phyloP scores from a whole-genome alignment of 495 filamentous ascomycete genomes.

The Physcia stellaris region DNA sequence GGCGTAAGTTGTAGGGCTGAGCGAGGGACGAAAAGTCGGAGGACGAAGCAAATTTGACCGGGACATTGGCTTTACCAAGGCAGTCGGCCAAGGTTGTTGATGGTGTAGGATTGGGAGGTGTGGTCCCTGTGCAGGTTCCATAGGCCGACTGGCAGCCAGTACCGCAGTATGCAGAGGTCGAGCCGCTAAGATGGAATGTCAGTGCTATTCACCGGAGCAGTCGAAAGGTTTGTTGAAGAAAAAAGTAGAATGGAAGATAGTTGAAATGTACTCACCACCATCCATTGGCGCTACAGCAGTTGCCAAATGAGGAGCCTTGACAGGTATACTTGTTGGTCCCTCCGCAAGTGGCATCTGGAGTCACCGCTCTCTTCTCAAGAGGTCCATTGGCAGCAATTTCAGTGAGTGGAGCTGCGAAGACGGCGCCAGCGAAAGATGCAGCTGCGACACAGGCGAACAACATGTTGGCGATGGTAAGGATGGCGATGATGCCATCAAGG shows the following conservation, averaged over 20 bases:
- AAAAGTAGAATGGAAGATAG: not conserved
- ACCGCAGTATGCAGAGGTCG: slow-evolving; percentile 13
- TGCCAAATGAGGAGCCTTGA: slow-evolving; percentile 8
- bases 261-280: slow-evolving; percentile 12
- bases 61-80: slow-evolving; percentile 8
- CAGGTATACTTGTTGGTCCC: slow-evolving; percentile 13
- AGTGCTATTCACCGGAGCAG: not conserved
- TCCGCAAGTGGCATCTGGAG: slow-evolving; percentile 14
- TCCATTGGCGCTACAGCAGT: slow-evolving; percentile 17
- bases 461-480: no score
- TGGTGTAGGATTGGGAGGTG: not conserved
- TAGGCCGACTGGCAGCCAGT: slow-evolving; percentile 11
- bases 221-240: no score
- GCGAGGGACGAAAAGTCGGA: slow-evolving; percentile 9
- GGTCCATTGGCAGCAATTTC: not conserved
- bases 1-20: slow-evolving; percentile 47
- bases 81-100: slow-evolving; percentile 4
- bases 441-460: no score
- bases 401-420: not conserved
- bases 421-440: no score
- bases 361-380: slow-evolving; percentile 5
- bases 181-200: slow-evolving; percentile 7
- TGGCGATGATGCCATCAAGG: no score
- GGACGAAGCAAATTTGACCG: slow-evolving; percentile 5
- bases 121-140: slow-evolving; percentile 12